Percentiles rank a stretch among this genome's conserved stretches.
Conservation (phyloP, 495 filamentous ascomycete genomes). For the Podospora comata region DNA sequence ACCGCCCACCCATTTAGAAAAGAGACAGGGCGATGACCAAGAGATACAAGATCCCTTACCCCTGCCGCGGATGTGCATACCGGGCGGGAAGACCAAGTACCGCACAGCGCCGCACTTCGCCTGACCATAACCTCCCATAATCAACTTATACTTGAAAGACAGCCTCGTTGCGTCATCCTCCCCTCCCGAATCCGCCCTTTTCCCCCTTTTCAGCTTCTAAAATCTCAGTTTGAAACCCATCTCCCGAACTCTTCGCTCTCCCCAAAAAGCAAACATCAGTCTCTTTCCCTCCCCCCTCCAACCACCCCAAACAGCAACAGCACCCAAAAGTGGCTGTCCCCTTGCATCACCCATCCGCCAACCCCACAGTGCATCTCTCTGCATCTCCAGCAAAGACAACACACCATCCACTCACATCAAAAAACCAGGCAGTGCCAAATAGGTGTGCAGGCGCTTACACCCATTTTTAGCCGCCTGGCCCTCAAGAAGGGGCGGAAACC, state of each 20-base stretch:
- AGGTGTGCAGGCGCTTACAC: neutral
- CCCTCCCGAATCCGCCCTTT: neutral
- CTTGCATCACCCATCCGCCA: neutral
- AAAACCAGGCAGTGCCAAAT: too few species aligned
- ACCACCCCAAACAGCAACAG: too few species aligned
- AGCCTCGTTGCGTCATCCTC: constrained; percentile 3
- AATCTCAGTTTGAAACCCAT: too few species aligned
- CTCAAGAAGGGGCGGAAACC: neutral
- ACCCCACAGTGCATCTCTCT: neutral
- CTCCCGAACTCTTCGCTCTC: too few species aligned
- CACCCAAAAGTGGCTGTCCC: too few species aligned
- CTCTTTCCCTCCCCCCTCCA: neutral
- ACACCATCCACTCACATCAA: too few species aligned
- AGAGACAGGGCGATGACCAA: neutral
- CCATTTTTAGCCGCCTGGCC: too few species aligned
- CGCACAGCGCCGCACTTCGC: neutral
- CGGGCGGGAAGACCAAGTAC: neutral
- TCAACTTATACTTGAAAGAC: neutral
- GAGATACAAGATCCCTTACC: neutral
- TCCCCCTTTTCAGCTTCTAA: neutral
- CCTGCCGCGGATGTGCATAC: constrained; percentile 4
- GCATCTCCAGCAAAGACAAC: neutral
- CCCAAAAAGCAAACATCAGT: neutral
- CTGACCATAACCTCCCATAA: neutral
- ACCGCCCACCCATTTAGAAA: neutral